Percentiles rank a stretch among this genome's conserved stretches.
Conservation (phyloP, 371 early-diverging fungal species). For the Syncephalastrum racemosum region DNA sequence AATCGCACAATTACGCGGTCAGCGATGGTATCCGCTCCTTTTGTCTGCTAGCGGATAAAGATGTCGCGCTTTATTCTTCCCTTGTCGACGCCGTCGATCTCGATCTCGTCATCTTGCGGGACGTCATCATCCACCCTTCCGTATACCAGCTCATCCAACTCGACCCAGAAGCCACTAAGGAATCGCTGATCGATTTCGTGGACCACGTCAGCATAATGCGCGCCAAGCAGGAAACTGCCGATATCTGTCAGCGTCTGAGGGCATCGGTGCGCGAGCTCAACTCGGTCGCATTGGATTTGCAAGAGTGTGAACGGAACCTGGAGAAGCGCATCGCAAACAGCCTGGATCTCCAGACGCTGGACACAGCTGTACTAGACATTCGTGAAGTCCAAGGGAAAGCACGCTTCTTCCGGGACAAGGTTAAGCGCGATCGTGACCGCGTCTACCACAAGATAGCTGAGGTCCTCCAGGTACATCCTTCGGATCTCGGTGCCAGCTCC, state of each 20-base stretch:
- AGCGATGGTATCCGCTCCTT: constrained; percentile 17
- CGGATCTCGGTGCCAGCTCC: constrained; percentile 7
- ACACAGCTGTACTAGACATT: constrained; percentile 29
- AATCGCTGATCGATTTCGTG: constrained; percentile 27
- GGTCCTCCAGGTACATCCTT: constrained; percentile 22
- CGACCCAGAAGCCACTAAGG: constrained; percentile 1
- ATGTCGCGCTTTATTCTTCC: constrained; percentile 20
- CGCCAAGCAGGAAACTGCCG: constrained; percentile 13
- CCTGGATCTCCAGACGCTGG: constrained; percentile 30
- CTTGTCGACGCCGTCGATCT: constrained; percentile 20
- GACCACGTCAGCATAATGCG: constrained; percentile 19
- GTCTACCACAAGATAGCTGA: constrained; percentile 33
- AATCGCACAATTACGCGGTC: constrained; percentile 41
- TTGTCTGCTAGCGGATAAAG: constrained; percentile 20
- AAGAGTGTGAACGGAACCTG: constrained; percentile 24
- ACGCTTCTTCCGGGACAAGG: constrained; percentile 26
- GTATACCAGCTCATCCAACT: constrained; percentile 2
- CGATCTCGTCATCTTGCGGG: constrained; percentile 28
- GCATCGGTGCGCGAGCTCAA: constrained; percentile 23
- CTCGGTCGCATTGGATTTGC: constrained; percentile 11
- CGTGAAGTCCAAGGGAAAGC: constrained; percentile 20
- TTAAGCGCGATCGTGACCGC: constrained; percentile 35
- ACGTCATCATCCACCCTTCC: constrained; percentile 29
- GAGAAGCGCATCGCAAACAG: constrained; percentile 24
- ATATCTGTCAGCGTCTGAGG: constrained; percentile 20